These are phyloP conservation scores for Apophysomyces elegans DNA, from an alignment of 371 early-diverging fungal species.

Conservation along the genomic window DNA sequence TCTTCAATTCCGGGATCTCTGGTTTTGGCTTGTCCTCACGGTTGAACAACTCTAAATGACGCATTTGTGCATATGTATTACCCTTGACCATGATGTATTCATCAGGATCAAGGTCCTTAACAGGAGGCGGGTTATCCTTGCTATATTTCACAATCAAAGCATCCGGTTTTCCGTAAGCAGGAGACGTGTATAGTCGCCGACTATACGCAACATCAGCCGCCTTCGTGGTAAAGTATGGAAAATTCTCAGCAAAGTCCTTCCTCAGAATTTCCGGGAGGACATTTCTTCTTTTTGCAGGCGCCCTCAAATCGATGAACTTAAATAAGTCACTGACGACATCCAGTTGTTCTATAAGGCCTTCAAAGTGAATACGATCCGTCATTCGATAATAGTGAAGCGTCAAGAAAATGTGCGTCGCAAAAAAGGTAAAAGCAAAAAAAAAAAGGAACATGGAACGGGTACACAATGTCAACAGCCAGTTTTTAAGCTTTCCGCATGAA, in stretches of 20 bases:
- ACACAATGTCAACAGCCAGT: too few species aligned
- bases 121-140: background rate
- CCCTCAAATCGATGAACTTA: too few species aligned
- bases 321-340: too few species aligned
- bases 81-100: constrained; percentile 16
- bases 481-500: too few species aligned
- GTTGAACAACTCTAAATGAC: constrained; percentile 32
- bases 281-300: background rate
- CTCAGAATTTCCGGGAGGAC: background rate
- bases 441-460: too few species aligned
- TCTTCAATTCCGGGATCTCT: constrained; percentile 16
- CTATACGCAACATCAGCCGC: background rate
- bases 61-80: constrained; percentile 29
- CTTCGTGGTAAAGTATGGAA: background rate
- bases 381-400: too few species aligned
- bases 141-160: background rate
- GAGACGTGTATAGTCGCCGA: background rate
- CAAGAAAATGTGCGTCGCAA: too few species aligned
- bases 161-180: background rate
- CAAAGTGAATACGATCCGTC: too few species aligned
- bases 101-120: background rate
- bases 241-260: background rate
- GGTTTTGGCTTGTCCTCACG: constrained; percentile 21
- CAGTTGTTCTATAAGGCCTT: too few species aligned
- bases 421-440: too few species aligned